Evolutionary conservation across 495 filamentous ascomycete genomes (phyloP).

Genomic region (Hypoxylon perforatum): DNA sequence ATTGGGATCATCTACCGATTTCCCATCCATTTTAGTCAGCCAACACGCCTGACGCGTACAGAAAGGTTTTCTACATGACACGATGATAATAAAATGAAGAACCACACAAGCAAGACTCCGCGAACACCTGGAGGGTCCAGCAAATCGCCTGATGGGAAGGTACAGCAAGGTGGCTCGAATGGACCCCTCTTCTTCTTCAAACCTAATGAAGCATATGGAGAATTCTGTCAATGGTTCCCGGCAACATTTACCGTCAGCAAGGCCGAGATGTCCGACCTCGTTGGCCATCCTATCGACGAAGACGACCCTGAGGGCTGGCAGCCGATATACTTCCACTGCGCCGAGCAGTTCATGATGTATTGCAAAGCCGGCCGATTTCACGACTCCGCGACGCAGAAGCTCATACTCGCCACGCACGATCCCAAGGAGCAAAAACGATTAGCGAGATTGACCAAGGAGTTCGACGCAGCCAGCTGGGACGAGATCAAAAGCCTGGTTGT

Average conservation of each 20-base stretch:
- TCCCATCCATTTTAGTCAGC: too few species aligned
- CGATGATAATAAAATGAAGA: background rate
- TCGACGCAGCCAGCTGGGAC: conserved; percentile 30
- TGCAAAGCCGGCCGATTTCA: conserved; percentile 48
- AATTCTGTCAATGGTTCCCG: conserved; percentile 49
- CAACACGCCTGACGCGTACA: too few species aligned
- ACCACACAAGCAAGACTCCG: background rate
- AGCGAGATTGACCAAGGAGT: conserved; percentile 41
- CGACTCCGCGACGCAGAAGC: conserved; percentile 37
- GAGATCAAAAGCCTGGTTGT: conserved; percentile 47
- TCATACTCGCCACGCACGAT: conserved; percentile 36
- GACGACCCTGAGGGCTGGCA: conserved; percentile 24
- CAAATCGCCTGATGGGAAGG: background rate
- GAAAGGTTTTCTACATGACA: background rate
- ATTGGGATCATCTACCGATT: too few species aligned
- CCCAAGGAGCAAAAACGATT: conserved; percentile 48
- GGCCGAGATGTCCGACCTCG: conserved; percentile 36
- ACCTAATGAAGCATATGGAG: conserved; percentile 39
- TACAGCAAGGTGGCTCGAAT: background rate
- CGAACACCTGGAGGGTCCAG: background rate
- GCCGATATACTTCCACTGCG: conserved; percentile 46
- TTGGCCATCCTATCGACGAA: conserved; percentile 39
- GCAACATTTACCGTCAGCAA: conserved; percentile 43
- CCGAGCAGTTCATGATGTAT: conserved; percentile 56
- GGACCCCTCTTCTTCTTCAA: conserved; percentile 45